phyloP scores from a whole-genome alignment of 768 basidiomycete genomes.

The Leucogyrophana mollusca region DNA sequence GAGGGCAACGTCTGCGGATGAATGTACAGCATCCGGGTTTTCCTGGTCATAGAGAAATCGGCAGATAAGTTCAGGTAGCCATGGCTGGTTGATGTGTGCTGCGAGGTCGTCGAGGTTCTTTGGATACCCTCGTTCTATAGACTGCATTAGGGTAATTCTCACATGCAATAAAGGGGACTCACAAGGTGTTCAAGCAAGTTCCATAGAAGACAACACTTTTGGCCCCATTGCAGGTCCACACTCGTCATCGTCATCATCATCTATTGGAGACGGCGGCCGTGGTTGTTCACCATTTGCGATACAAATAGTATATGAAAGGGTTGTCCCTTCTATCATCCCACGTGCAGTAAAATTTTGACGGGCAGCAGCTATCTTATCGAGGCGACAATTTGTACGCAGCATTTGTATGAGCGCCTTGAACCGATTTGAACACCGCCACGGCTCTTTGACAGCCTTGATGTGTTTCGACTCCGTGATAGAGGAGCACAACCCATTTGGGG shows the following conservation, averaged over 20 bases:
- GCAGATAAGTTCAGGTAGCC: conserved; percentile 8
- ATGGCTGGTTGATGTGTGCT: conserved; percentile 11
- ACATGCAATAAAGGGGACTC: background rate
- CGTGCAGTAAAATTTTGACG: background rate
- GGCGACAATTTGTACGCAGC: conserved; percentile 16
- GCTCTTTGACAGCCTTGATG: conserved; percentile 27
- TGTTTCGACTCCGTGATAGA: conserved; percentile 15
- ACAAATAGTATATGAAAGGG: conserved; percentile 9
- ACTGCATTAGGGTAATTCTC: background rate
- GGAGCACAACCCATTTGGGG: conserved; percentile 24
- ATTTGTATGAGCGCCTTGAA: conserved; percentile 19
- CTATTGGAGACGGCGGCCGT: background rate
- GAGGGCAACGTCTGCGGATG: conserved; percentile 4
- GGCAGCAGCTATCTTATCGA: conserved; percentile 11
- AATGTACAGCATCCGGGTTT: conserved; percentile 2
- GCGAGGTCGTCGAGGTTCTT: conserved; percentile 8
- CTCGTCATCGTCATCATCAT: conserved; percentile 8
- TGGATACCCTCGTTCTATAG: conserved; percentile 5
- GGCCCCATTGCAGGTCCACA: conserved; percentile 4
- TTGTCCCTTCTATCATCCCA: conserved; percentile 12
- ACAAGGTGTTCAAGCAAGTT: conserved; percentile 11
- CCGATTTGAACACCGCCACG: conserved; percentile 11
- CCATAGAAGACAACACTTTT: conserved; percentile 6
- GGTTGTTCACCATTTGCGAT: background rate
- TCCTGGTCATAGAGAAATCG: conserved; percentile 14